Conservation (phyloP, 371 early-diverging fungal genomes). For the Thermomucor indicae-seudaticae region DNA sequence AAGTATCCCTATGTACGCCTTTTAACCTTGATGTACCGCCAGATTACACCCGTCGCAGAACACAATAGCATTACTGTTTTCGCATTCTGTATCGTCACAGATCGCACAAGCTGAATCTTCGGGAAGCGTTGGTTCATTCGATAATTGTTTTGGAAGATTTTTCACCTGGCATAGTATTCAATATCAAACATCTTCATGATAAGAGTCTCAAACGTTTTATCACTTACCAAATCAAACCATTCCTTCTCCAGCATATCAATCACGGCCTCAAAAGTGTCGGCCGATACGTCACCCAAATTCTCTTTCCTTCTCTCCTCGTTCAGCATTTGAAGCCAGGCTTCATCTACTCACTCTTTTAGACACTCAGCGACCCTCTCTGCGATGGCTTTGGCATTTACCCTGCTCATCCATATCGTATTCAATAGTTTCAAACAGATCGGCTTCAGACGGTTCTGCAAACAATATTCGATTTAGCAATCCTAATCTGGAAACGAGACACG, state of each 20-base stretch:
- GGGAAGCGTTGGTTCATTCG: constrained; percentile 33
- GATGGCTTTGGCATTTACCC: constrained; percentile 46
- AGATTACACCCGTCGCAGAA: constrained; percentile 99
- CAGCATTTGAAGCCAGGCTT: constrained; percentile 68
- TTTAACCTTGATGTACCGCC: constrained; percentile 93
- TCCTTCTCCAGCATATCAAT: constrained; percentile 95
- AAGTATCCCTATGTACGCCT: no score
- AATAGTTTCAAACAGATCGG: constrained; percentile 69
- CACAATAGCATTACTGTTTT: constrained; percentile 97
- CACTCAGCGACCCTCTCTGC: neutral
- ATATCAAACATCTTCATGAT: neutral
- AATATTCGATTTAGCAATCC: no score
- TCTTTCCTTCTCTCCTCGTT: constrained; percentile 64
- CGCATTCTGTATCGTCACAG: constrained; percentile 95
- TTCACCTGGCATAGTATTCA: constrained; percentile 23
- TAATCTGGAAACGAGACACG: neutral
- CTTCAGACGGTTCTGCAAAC: constrained; percentile 73
- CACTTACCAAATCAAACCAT: constrained; percentile 86
- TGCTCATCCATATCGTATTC: constrained; percentile 99
- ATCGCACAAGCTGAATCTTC: constrained; percentile 91
- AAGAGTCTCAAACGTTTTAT: constrained; percentile 9
- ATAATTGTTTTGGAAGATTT: constrained; percentile 30
- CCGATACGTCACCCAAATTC: constrained; percentile 46
- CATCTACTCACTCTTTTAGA: constrained; percentile 35
- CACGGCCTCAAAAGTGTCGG: constrained; percentile 78